Base-by-base conservation (phyloP, 164 flowering plant species). In the Chimonanthus salicifolius region DNA sequence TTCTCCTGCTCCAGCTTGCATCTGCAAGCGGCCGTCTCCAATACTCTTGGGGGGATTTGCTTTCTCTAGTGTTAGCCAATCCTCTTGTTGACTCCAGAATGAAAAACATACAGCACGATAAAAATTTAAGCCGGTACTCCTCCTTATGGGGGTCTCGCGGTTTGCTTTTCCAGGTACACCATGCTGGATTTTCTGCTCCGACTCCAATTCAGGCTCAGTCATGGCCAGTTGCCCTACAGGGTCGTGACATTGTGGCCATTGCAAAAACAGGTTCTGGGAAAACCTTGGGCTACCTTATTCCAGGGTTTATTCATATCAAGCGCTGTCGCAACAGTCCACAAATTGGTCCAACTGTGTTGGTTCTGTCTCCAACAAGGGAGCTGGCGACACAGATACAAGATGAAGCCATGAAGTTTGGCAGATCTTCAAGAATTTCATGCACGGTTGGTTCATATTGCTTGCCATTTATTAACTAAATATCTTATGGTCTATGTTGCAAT, bases 231-330 rank as follows among this genome's bases (percentile, higher is more conserved):
- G 96, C 92, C 69, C 78, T 94, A 20, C 91, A 88, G 79, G 79
- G 83, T 73, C 93, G 91, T 73, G 98, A 94, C 75, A 86, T 94
- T n/a, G 95, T 94, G 33, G 98, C 97, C 64, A 80, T 94, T 83
- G 98, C 98, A 21, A 91, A 92, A 84, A 94, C 98, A 5, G 98
- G 98, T 7, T 94, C 97, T 0, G 97, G 98, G 58, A 94, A 94
- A 80, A 94, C 97, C 47, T 82, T 90, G 83, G 98, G 97, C 13
- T 94, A 90, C 81, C 76, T 92, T 43, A 73, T 90, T 70, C 98
- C 97, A 67, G 90, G 88, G 7, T 94, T 94, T 79, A 74, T 88
- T 47, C 97, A 90, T 85, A 86, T 92, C 72, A 90, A 86, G 77
- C 86, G 87, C 7, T 7, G 66, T 69, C 85, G 78, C 11, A 90